These are phyloP conservation scores for Alloascoidea hylecoeti DNA, from an alignment of 805 yeast genomes.

Conservation along the genomic window DNA sequence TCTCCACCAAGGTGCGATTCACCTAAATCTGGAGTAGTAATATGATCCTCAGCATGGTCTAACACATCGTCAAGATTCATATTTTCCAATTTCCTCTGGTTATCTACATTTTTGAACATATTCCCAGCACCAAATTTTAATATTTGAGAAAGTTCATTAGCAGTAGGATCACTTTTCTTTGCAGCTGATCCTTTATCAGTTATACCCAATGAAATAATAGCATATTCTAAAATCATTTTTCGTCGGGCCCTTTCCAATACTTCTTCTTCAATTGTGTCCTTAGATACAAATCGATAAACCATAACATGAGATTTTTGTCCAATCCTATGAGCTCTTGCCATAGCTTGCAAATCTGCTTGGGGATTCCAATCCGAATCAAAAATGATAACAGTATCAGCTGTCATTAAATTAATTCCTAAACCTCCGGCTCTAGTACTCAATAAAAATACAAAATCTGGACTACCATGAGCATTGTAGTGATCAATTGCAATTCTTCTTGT, in stretches of 20 bases:
- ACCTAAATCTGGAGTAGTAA: constrained; percentile 91
- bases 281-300: constrained; percentile 95
- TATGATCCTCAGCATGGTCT: constrained; percentile 94
- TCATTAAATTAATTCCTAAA: constrained; percentile 94
- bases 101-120: constrained; percentile 92
- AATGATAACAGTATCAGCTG: constrained; percentile 96
- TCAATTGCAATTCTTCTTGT: constrained; percentile 92
- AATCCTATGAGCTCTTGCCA: constrained; percentile 99
- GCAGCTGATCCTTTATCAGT: constrained; percentile 52
- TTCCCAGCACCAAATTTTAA: constrained; percentile 97
- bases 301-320: constrained; percentile 98
- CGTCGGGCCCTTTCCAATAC: constrained; percentile 92
- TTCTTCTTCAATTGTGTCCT: constrained; percentile 96
- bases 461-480: constrained; percentile 88
- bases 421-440: constrained; percentile 98
- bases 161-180: constrained; percentile 58
- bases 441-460: constrained; percentile 82
- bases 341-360: constrained; percentile 97
- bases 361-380: constrained; percentile 99
- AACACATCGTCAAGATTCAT: constrained; percentile 91
- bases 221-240: constrained; percentile 97
- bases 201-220: constrained; percentile 90
- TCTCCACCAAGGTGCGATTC: constrained; percentile 98
- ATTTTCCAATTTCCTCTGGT: constrained; percentile 90
- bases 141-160: constrained; percentile 82